Base-by-base conservation (phyloP, 306 rosid species). In the Acacia confusa region DNA sequence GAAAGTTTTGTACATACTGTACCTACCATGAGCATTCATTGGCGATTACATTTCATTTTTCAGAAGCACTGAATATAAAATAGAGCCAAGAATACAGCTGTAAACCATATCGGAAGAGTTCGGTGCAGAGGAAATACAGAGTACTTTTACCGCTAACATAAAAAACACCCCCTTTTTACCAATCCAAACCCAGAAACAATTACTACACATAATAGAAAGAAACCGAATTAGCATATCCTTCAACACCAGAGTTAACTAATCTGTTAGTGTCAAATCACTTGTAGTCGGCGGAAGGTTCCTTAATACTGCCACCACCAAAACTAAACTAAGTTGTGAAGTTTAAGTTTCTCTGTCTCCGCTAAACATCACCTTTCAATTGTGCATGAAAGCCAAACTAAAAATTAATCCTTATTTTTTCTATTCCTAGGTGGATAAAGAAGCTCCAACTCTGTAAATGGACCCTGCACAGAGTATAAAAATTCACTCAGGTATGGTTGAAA, bases 361-460 rank as follows among this genome's bases (percentile, higher is more conserved):
- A 80, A 86, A 84, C 50, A 72, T 87, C 88, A 83, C 83, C 84
- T 87, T 85, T 78, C 90, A 90, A 77, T 32, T 72, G 64, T 70
- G 84, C 81, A 82, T 84, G 82, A 95, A 92, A 92, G 94, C 92
- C 80, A 88, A 87, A 88, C 88, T 89, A 90, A 90, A 87, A 84
- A 77, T 84, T 64, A 87, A 84, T 95, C 97, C 88, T 90, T 97
- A 82, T 84, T 90, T 85, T 95, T 97, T 91, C 95, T 89, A 82
- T 92, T 87, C 97, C 92, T 84, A 87, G 73, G 69, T 53, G 95
- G 95, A 91, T 88, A 79, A 74, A 63, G 83, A 88, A 92, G 97
- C 99, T 86, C 96, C 99, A 89, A 92, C 97, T 70, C 90, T 92
- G 34, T 74, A 79, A 92, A 88, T 84, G 97, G 96, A 71, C 88